These are phyloP conservation scores for Protea cynaroides DNA, from an alignment of 164 flowering plant species.

Conservation along the genomic window DNA sequence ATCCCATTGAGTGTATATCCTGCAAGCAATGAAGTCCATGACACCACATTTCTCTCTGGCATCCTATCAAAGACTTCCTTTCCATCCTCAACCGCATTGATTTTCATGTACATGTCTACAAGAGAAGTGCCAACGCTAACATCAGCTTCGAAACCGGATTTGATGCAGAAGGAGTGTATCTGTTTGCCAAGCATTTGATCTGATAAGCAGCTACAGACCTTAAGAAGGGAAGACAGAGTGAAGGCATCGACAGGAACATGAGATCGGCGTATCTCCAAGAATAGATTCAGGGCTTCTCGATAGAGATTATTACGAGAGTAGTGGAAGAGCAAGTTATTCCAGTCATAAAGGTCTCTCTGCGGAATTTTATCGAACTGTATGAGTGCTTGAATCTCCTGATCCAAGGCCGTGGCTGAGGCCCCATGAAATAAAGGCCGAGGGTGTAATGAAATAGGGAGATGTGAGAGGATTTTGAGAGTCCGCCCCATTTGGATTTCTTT, in stretches of 20 bases:
- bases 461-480: constrained; percentile 3
- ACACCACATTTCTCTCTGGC: constrained; percentile 67
- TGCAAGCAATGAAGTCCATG: constrained; percentile 80
- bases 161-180: constrained; percentile 51
- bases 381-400: constrained; percentile 13
- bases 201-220: constrained; percentile 47
- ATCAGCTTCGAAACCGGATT: constrained; percentile 47
- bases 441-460: constrained; percentile 1
- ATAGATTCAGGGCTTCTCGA: constrained; percentile 44
- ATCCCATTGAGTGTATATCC: constrained; percentile 55
- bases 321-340: constrained; percentile 43
- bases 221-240: constrained; percentile 53
- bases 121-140: constrained; percentile 80
- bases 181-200: constrained; percentile 46
- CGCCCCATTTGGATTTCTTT: not conserved
- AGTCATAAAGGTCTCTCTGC: constrained; percentile 16
- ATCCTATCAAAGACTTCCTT: constrained; percentile 53
- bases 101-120: constrained; percentile 80
- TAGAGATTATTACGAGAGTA: constrained; percentile 35
- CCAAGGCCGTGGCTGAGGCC: constrained; percentile 11
- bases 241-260: constrained; percentile 36
- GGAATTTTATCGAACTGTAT: constrained; percentile 43
- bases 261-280: constrained; percentile 28
- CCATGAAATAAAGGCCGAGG: constrained; percentile 12
- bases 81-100: constrained; percentile 38